phyloP scores from a whole-genome alignment of 2,329 filamentous ascomycete species.

The Chaetomium olivaceum region DNA sequence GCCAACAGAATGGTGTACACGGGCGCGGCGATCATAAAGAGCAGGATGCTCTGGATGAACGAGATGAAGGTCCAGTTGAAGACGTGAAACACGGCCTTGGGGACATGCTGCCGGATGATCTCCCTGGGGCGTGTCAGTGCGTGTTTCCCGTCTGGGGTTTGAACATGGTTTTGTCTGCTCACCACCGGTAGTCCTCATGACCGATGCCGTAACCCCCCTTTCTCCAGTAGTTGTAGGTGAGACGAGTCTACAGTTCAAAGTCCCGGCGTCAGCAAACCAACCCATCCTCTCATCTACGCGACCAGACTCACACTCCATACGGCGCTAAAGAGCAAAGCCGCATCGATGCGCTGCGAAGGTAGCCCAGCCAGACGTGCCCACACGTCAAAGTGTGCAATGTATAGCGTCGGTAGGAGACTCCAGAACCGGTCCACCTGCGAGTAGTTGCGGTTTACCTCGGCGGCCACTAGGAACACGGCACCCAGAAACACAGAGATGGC shows the following conservation, averaged over 20 bases:
- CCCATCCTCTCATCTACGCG: background rate
- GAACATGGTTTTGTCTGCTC: conserved; percentile 21
- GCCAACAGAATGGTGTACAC: conserved; percentile 80
- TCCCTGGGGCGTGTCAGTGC: conserved; percentile 48
- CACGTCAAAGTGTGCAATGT: conserved; percentile 78
- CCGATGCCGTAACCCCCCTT: conserved; percentile 88
- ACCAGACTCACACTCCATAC: conserved; percentile 73
- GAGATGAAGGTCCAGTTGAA: conserved; percentile 92
- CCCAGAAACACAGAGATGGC: conserved; percentile 71
- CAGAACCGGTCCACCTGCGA: conserved; percentile 95
- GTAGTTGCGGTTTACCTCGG: conserved; percentile 89
- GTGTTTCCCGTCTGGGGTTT: background rate
- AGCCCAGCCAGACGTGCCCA: conserved; percentile 79
- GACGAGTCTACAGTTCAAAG: conserved; percentile 56
- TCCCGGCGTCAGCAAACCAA: conserved; percentile 29
- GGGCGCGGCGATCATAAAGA: conserved; percentile 73
- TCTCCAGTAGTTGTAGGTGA: conserved; percentile 97
- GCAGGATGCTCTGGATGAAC: conserved; percentile 76
- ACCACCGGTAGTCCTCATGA: conserved; percentile 93
- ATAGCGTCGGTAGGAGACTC: conserved; percentile 85
- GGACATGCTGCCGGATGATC: conserved; percentile 68
- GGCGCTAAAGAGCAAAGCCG: conserved; percentile 66
- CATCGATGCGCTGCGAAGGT: conserved; percentile 69
- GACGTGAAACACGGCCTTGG: conserved; percentile 69
- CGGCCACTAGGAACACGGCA: conserved; percentile 69